Base-by-base conservation (phyloP, 2,329 filamentous ascomycete genomes). In the Elsinoe ampelina region DNA sequence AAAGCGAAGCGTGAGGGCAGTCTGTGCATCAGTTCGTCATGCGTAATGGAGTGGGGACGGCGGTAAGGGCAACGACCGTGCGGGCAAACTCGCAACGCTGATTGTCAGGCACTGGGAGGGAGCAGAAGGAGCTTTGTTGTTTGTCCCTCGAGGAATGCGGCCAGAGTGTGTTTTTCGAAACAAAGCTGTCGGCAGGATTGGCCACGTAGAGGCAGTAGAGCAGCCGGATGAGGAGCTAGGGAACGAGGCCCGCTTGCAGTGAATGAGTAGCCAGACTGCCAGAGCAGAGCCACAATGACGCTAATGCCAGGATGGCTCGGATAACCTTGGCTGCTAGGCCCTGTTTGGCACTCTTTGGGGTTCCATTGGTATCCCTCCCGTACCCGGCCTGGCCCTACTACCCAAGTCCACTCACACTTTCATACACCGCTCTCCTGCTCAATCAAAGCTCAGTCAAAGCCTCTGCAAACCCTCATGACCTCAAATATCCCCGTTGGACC, bases 21-120 rank as follows among this genome's bases (percentile, higher is more conserved):
- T 52, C 48, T 39, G 48, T 52, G 48, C 48, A 10, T 39, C 45
- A 50, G 45, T 50, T 50, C 48, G 48, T 52, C 48, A 35, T 52
- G 26, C 34, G 48, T 52, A 13, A 38, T 34, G 48, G 48, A 32
- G 35, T 34, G n/a, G 26, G 26, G 45, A 36, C 32, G n/a, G 45
- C 45, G 45, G 45, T 36, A 50, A 50, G 15, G 45, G 45, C 45
- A 35, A 26, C 32, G 45, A 17, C 45, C 45, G 45, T 50, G 45
- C 45, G 45, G n/a, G 8, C 26, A 30, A 26, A 22, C 17, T 22
- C 5, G 45, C 45, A 50, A 50, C 45, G 45, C 26, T 50, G 30
- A 50, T 50, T 50, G 45, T 36, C 48, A 52, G 34, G 34, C 17
- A 52, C 48, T 19, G n/a, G 34, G 32, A 45, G 7, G 15, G 30